phyloP scores from a whole-genome alignment of 2,329 filamentous ascomycete species.

The Cladosporium sp. region DNA sequence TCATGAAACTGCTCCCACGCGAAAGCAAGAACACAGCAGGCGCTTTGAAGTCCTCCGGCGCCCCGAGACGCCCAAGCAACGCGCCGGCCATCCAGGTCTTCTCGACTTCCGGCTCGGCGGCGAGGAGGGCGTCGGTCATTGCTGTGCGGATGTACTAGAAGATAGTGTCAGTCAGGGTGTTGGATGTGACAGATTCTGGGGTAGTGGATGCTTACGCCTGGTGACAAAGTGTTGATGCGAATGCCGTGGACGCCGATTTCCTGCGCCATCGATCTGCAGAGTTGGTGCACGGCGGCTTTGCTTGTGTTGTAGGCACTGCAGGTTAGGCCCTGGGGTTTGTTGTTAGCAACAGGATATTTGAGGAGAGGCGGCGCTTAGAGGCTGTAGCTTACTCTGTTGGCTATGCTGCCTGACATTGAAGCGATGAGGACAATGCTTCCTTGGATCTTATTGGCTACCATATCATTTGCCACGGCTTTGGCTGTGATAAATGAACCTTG shows the following conservation, averaged over 20 bases:
- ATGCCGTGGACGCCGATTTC: conserved; percentile 52
- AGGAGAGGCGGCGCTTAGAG: background rate
- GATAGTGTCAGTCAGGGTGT: background rate
- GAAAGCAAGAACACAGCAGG: conserved; percentile 67
- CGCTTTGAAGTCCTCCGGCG: conserved; percentile 59
- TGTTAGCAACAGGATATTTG: background rate
- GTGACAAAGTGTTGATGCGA: conserved; percentile 51
- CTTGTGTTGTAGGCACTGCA: conserved; percentile 55
- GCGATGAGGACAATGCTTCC: conserved; percentile 43
- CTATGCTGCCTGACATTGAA: conserved; percentile 40
- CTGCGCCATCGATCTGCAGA: conserved; percentile 53
- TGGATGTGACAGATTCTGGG: background rate
- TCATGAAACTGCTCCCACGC: conserved; percentile 69
- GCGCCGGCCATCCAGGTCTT: conserved; percentile 54
- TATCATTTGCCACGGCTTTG: conserved; percentile 35
- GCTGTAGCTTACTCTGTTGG: conserved; percentile 34
- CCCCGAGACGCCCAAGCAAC: conserved; percentile 53
- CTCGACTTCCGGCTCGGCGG: conserved; percentile 49
- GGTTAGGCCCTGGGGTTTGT: conserved; percentile 39
- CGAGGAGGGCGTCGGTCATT: conserved; percentile 31
- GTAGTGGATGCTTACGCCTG: conserved; percentile 32
- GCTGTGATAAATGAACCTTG: conserved; percentile 40
- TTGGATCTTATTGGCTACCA: conserved; percentile 34
- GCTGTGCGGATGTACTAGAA: conserved; percentile 39
- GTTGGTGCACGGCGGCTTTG: conserved; percentile 56